Percentiles rank a stretch among this genome's conserved stretches.
Conservation (phyloP, 129 eudicot species). For the Apium graveolens region DNA sequence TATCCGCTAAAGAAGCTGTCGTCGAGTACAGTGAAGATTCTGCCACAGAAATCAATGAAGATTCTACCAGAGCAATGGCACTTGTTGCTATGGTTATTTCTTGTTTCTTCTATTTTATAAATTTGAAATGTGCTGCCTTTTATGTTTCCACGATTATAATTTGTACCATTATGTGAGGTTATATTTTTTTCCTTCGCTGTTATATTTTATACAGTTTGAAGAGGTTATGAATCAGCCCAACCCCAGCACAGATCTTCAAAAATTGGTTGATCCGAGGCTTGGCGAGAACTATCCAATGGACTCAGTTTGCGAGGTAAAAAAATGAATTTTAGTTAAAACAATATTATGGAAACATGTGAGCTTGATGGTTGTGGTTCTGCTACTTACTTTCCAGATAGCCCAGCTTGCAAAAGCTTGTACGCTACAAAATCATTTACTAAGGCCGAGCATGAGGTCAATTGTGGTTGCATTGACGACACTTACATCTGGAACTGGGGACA, state of each 20-base stretch:
- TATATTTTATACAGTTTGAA: conserved; percentile 51
- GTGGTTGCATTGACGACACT: conserved; percentile 77
- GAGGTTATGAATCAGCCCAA: conserved; percentile 51
- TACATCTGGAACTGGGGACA: conserved; percentile 46
- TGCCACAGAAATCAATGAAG: conserved; percentile 41
- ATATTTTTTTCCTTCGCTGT: neutral
- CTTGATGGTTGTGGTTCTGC: neutral
- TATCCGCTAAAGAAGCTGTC: conserved; percentile 80
- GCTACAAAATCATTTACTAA: conserved; percentile 57
- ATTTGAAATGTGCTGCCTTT: neutral
- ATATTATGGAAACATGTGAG: neutral
- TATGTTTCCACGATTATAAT: neutral
- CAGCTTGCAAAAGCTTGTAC: conserved; percentile 77
- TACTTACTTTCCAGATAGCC: conserved; percentile 39
- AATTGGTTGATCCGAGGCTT: conserved; percentile 70
- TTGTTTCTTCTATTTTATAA: neutral
- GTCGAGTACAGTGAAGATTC: conserved; percentile 37
- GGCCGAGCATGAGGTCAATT: conserved; percentile 92
- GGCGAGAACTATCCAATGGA: conserved; percentile 66
- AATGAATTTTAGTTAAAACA: neutral
- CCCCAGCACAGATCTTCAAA: conserved; percentile 37
- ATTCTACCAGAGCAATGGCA: too few species aligned
- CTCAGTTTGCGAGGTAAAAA: conserved; percentile 54
- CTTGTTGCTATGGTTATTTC: conserved; percentile 64
- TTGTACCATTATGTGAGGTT: neutral